Percentiles rank a stretch among this genome's conserved stretches.
Evolutionary conservation across 805 yeast species (phyloP).

Genomic region (Cephaloascus albidus): DNA sequence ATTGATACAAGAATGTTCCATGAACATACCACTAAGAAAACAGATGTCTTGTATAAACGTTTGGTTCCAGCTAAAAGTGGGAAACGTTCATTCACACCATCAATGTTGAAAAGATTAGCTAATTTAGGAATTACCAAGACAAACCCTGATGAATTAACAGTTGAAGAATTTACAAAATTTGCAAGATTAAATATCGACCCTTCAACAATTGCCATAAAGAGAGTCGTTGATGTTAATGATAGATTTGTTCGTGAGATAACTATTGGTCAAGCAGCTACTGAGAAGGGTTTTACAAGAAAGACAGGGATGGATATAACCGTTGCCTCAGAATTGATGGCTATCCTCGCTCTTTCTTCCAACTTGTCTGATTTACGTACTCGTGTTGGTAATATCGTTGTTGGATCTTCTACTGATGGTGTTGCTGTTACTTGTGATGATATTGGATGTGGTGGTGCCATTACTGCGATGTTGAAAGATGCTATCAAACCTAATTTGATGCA

Average conservation of each 20-base stretch:
- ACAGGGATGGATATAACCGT: constrained; percentile 96
- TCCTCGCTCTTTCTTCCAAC: constrained; percentile 73
- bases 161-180: constrained; percentile 64
- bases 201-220: constrained; percentile 78
- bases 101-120: constrained; percentile 66
- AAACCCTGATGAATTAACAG: constrained; percentile 71
- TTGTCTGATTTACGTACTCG: constrained; percentile 80
- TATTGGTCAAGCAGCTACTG: constrained; percentile 87
- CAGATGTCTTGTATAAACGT: constrained; percentile 72
- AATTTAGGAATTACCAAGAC: constrained; percentile 78
- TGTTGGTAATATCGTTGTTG: constrained; percentile 85
- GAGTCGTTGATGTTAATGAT: constrained; percentile 93
- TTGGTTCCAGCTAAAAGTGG: constrained; percentile 85
- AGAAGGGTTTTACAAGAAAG: constrained; percentile 75
- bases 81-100: constrained; percentile 63
- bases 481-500: constrained; percentile 96
- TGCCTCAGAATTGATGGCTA: constrained; percentile 95
- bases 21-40: constrained; percentile 74
- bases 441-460: constrained; percentile 92
- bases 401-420: constrained; percentile 54
- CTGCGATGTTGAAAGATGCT: constrained; percentile 92
- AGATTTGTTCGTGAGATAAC: constrained; percentile 84
- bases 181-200: constrained; percentile 88
- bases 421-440: constrained; percentile 92
- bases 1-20: constrained; percentile 96